These are phyloP conservation scores for Cutaneotrichosporon daszewskae DNA, from an alignment of 1,284 basidiomycete species.

Conservation along the genomic window DNA sequence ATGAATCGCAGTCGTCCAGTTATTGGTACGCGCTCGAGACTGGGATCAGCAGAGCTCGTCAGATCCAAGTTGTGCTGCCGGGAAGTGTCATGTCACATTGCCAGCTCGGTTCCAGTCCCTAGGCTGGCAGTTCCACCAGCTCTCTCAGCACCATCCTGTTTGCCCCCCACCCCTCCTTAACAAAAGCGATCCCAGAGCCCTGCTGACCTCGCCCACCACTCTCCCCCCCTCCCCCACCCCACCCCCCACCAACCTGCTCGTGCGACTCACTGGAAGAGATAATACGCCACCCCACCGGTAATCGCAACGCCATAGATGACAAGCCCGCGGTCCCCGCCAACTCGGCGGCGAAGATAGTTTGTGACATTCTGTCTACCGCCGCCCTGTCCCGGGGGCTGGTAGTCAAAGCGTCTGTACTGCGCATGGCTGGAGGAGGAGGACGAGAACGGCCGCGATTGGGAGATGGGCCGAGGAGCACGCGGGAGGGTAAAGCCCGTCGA, in stretches of 20 bases:
- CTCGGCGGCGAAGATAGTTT: constrained; percentile 27
- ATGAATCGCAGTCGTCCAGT: constrained; percentile 82
- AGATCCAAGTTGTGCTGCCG: too few species aligned
- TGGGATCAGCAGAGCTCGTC: constrained; percentile 38
- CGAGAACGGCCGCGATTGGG: constrained; percentile 5
- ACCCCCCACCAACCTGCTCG: background rate
- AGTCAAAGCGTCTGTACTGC: constrained; percentile 36
- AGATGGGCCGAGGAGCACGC: background rate
- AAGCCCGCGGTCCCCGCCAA: constrained; percentile 42
- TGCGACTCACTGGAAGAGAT: constrained; percentile 59
- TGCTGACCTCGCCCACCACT: background rate
- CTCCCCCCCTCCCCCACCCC: too few species aligned
- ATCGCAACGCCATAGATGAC: constrained; percentile 38
- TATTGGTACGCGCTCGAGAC: constrained; percentile 71
- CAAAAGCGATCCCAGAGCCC: background rate
- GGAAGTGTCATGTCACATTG: background rate
- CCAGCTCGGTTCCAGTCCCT: too few species aligned
- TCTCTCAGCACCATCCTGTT: background rate
- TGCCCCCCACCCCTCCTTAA: background rate
- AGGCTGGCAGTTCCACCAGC: too few species aligned
- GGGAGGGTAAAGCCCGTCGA: background rate
- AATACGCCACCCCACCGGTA: constrained; percentile 54
- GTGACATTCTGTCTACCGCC: constrained; percentile 15
- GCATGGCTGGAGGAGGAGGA: background rate
- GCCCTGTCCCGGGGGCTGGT: constrained; percentile 5